Percentiles rank a stretch among this genome's conserved stretches.
phyloP scores from a whole-genome alignment of 768 basidiomycete species.

The Naganishia randhawae region DNA sequence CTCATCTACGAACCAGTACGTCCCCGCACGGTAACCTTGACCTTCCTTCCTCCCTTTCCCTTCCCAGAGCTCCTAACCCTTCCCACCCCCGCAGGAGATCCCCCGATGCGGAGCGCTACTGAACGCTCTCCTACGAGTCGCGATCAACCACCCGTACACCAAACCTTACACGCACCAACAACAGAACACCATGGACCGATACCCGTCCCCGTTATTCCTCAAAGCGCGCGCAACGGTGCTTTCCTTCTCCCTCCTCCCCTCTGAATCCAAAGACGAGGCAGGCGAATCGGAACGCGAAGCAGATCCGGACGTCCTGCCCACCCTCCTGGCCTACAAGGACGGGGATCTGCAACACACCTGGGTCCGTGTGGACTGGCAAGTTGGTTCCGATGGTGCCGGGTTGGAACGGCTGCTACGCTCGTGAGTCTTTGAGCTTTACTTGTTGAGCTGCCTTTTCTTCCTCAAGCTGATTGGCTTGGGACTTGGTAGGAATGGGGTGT shows the following conservation, averaged over 20 bases:
- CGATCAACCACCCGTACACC: constrained; percentile 23
- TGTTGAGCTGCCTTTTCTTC: too few species aligned
- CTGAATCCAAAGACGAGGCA: constrained; percentile 30
- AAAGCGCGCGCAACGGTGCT: constrained; percentile 42
- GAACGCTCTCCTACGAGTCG: constrained; percentile 34
- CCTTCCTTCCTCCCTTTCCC: not conserved
- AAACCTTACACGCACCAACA: too few species aligned
- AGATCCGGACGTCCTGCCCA: constrained; percentile 48
- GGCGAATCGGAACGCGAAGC: constrained; percentile 26
- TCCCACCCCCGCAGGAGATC: constrained; percentile 33
- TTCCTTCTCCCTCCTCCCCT: constrained; percentile 40
- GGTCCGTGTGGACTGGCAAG: constrained; percentile 46
- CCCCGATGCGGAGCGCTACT: constrained; percentile 41
- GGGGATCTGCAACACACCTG: constrained; percentile 46
- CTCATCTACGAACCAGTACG: constrained; percentile 42
- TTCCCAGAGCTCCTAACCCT: not conserved
- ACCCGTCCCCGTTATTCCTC: constrained; percentile 31
- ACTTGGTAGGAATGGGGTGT: too few species aligned
- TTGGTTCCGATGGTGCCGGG: constrained; percentile 37
- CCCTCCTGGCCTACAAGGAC: constrained; percentile 44
- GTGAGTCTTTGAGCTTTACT: too few species aligned
- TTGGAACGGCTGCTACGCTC: constrained; percentile 40
- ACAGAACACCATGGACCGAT: not conserved
- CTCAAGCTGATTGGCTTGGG: too few species aligned
- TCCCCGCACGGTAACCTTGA: constrained; percentile 36